These are phyloP conservation scores for Apiotrichum mycotoxinovorans DNA, from an alignment of 1,284 basidiomycete species.

Conservation along the genomic window DNA sequence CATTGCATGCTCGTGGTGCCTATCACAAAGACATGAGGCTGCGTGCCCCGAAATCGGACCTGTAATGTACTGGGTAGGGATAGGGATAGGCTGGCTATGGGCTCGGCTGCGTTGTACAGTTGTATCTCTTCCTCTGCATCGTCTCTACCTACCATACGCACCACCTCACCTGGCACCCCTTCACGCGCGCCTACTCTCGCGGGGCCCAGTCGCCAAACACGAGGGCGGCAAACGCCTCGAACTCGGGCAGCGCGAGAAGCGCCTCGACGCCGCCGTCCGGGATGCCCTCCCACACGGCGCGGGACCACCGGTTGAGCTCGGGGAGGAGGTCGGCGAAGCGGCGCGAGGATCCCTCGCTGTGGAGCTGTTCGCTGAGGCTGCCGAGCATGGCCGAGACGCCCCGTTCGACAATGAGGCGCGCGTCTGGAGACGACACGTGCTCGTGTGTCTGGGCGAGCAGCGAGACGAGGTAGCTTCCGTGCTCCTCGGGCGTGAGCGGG, in stretches of 20 bases:
- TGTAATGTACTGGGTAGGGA: too few species aligned
- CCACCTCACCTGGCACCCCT: not conserved
- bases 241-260: conserved; percentile 38
- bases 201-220: conserved; percentile 50
- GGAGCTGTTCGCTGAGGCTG: conserved; percentile 26
- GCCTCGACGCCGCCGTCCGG: conserved; percentile 47
- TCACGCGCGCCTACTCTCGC: not conserved
- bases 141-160: too few species aligned
- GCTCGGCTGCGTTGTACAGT: too few species aligned
- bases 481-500: conserved; percentile 23
- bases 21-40: conserved; percentile 18
- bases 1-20: too few species aligned
- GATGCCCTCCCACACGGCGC: conserved; percentile 46
- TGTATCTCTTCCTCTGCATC: too few species aligned
- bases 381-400: conserved; percentile 36
- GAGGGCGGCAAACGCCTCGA: conserved; percentile 45
- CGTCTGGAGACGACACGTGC: conserved; percentile 43
- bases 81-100: too few species aligned
- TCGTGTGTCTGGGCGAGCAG: conserved; percentile 38
- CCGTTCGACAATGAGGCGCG: conserved; percentile 37
- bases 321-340: conserved; percentile 43
- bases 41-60: too few species aligned
- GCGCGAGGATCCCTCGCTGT: conserved; percentile 8
- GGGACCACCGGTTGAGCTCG: conserved; percentile 40
- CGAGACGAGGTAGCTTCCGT: conserved; percentile 28